phyloP scores from a whole-genome alignment of 2,329 filamentous ascomycete genomes.

The Periconia digitata region DNA sequence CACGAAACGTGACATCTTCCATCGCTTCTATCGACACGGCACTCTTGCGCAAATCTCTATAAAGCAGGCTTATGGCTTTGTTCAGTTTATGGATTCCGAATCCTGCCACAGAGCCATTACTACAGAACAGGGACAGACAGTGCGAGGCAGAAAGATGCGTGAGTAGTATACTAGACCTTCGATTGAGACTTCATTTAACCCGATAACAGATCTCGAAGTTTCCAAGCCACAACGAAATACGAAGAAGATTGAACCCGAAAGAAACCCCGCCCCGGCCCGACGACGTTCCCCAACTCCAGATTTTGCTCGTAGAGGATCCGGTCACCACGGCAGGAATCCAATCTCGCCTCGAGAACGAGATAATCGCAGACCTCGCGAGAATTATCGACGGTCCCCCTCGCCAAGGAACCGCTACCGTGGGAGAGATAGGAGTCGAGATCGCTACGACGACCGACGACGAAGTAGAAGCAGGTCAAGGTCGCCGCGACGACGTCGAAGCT shows the following conservation, averaged over 20 bases:
- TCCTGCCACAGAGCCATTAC: constrained; percentile 77
- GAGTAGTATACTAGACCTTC: constrained; percentile 46
- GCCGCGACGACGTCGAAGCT: constrained; percentile 67
- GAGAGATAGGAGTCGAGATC: constrained; percentile 46
- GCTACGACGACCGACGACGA: constrained; percentile 52
- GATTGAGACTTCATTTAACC: constrained; percentile 28
- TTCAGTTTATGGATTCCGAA: constrained; percentile 80
- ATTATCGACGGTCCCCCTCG: constrained; percentile 57
- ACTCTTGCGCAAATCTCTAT: constrained; percentile 91
- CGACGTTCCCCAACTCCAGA: constrained; percentile 67
- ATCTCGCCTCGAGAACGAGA: constrained; percentile 49
- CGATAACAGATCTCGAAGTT: constrained; percentile 73
- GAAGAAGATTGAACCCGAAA: constrained; percentile 53
- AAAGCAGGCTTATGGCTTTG: constrained; percentile 95
- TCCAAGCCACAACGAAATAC: constrained; percentile 85
- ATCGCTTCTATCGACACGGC: constrained; percentile 83
- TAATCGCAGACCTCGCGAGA: constrained; percentile 61
- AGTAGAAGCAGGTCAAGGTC: constrained; percentile 72
- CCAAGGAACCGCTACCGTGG: constrained; percentile 44
- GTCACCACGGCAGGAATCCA: constrained; percentile 37
- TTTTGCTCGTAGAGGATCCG: constrained; percentile 50
- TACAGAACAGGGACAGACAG: constrained; percentile 75
- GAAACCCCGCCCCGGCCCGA: constrained; percentile 37
- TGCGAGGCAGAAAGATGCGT: constrained; percentile 94
- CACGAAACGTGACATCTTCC: constrained; percentile 90